Evolutionary conservation across 179 eudicot genomes (phyloP), one percentile per base, ranked within the genome.

Genomic region (Heliamphora pulchella): DNA sequence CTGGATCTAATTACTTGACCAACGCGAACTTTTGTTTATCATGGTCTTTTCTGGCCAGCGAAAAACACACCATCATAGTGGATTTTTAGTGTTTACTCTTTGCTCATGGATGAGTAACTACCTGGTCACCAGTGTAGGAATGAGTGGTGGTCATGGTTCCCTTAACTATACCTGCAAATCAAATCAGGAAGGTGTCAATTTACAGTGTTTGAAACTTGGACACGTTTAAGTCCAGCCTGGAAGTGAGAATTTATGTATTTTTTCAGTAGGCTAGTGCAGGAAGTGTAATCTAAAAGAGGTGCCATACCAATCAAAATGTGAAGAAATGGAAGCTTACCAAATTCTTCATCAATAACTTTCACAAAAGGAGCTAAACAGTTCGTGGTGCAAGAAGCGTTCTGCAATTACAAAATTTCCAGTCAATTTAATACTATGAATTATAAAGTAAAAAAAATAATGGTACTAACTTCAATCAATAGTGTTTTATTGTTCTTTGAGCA

Each of bases 81-180:
- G 14, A 31, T 20, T 8, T 22, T 22, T 65, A 5, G 8, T 22
- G 22, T 22, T 6, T 5, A 65, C 44, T 3, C 9, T 51, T 51
- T 72, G 22, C 20, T 17, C 65, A 31, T 72, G 41, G n/a, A 58
- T 5, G 46, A 3, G 4, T 64, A 13, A 57, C 72, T 84, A 93
- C 98, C 97, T 93, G 96, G 84, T 96, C 99, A 81, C 98, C 99
- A n/a, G 99, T 96, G 97, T 96, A 96, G 51, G 99, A 96, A 86
- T 96, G 99, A 73, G 99, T 96, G 71, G 99, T 96, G 15, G 98
- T 96, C 99, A 96, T 95, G 79, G 99, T 96, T 69, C 99, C 99
- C 91, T 96, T 96, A 63, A 96, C 99, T 81, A 96, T 94, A 61
- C 96, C 99, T 96, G 96, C 82, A 86, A 76, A 64, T 8, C 15